Base-by-base conservation (phyloP, 164 flowering plant genomes). In the Protea cynaroides region DNA sequence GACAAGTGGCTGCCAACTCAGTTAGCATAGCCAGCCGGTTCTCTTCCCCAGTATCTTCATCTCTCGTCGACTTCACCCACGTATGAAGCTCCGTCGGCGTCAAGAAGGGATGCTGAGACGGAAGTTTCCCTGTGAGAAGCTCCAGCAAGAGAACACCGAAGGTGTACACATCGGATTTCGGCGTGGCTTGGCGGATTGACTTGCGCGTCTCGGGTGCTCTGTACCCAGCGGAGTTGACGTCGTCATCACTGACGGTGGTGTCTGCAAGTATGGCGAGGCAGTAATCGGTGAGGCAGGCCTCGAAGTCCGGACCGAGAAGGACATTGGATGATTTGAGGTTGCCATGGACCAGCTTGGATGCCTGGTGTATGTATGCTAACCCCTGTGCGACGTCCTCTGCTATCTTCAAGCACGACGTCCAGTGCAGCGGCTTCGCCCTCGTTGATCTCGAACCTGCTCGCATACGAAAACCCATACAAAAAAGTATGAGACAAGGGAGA, bases 321-420 rank as follows among this genome's bases (percentile, higher is more conserved):
- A 94, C 88, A 66, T 94, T 94, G 64, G 96, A 79, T 53, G 97
- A 80, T 60, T 89, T 94, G 77, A 94, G 85, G 67, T 91, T 91
- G 67, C 97, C 97, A 58, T 93, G 98, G 70, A 87, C 83, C 1
- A 94, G 87, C 66, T 83, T 75, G 76, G 89, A 88, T 53, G 89
- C 88, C 69, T 89, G 95, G 83, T 94, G 99, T 68, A 94, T 84
- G 81, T 86, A 87, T 62, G 90, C 81, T n/a, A 94, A 88, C 22
- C 99, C 99, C 56, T 89, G 96, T 1, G 96, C 96, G n/a, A 88
- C 83, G 57, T 91, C 99, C 63, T 89, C 99, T 17, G 97, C 99
- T 74, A 94, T 92, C 66, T 94, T 94, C 65, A 94, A 70, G 79
- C 99, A 91, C 34, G 97, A 91, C 8, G 97, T 94, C 99, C 99